Base-by-base conservation (phyloP, 1,284 basidiomycete species). In the Marasmius tenuissimus region DNA sequence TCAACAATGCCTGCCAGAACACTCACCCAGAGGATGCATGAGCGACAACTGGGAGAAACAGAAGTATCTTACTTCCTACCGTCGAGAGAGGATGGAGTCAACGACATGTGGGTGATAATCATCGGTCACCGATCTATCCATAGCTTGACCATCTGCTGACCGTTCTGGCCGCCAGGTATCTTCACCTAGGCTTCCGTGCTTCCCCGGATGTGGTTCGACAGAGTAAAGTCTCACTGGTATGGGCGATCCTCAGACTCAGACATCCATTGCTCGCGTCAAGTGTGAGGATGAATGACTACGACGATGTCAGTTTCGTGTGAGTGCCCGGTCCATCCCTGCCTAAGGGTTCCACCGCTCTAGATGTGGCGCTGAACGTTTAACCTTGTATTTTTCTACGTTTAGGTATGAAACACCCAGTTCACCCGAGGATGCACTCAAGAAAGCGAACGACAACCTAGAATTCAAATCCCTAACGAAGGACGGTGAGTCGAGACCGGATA, bases 61-160 rank as follows among this genome's bases (percentile, higher is more conserved):
- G 88, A 91, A 71, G 70, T 81, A 4, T 89, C 88, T 3, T 93
- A 92, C 71, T 93, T 84, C 69, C 78, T 92, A 10, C 91, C 89
- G 1, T 86, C 86, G 4, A 81, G 91, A 20, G 85, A 84, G 54
- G 83, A 78, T 61, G 92, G 92, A 12, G 91, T 93, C 33, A 93
- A 93, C 68, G 92, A 94, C 72, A 93, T 93, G 92, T 92, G 69
- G 61, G 82, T 70, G n/a, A 18, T 18, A 11, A 37, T 14, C n/a
- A 27, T 47, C 16, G 18, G 7, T 60, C 38, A 9, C 37, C 34
- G 54, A 49, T 48, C 20, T 10, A n/a, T 33, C 33, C 35, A 14
- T 4, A 16, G 47, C 14, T 16, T 45, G 42, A 37, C 42, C 34
- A 47, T 50, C 33, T 27, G 20, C 55, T 47, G 47, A 61, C 22